Percentiles rank a stretch among this genome's conserved stretches.
These are phyloP conservation scores for Sclerotiophoma versabilis DNA, from an alignment of 2,329 filamentous ascomycete species.

Conservation along the genomic window DNA sequence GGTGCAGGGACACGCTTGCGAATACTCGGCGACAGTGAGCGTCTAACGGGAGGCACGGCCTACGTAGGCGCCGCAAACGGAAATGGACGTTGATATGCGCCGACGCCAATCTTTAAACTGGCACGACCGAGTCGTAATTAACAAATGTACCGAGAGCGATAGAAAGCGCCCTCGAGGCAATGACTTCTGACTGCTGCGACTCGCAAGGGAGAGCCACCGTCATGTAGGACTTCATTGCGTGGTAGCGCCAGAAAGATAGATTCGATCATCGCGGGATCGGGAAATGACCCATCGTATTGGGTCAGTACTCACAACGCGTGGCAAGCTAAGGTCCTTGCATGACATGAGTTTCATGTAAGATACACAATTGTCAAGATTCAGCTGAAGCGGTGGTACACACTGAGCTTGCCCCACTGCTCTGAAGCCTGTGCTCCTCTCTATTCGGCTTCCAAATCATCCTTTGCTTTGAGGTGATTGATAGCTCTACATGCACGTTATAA, in stretches of 20 bases:
- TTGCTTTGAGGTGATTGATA: background rate
- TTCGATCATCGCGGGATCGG: background rate
- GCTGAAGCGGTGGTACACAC: conserved; percentile 1
- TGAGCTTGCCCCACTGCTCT: background rate
- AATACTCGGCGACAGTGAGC: background rate
- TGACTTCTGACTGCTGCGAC: background rate
- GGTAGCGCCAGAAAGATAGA: background rate
- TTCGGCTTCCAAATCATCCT: background rate
- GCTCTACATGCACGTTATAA: background rate
- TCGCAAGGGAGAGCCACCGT: background rate
- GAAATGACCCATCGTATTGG: background rate
- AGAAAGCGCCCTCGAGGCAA: background rate
- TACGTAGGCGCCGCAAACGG: conserved; percentile 4
- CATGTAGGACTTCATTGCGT: conserved; percentile 4
- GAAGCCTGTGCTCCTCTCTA: background rate
- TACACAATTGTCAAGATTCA: background rate
- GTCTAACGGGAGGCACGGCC: conserved; percentile 8
- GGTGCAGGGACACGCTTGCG: conserved; percentile 1
- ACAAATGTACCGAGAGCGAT: background rate
- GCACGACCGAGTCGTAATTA: background rate
- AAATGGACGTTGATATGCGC: background rate
- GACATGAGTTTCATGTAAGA: conserved; percentile 9
- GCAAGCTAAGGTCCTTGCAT: conserved; percentile 3
- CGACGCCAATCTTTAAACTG: background rate
- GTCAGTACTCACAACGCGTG: background rate